A percentile compares a stretch with the other conserved stretches of the same genome.
phyloP scores from a whole-genome alignment of 2,329 filamentous ascomycete species.

The Amauroascus niger region DNA sequence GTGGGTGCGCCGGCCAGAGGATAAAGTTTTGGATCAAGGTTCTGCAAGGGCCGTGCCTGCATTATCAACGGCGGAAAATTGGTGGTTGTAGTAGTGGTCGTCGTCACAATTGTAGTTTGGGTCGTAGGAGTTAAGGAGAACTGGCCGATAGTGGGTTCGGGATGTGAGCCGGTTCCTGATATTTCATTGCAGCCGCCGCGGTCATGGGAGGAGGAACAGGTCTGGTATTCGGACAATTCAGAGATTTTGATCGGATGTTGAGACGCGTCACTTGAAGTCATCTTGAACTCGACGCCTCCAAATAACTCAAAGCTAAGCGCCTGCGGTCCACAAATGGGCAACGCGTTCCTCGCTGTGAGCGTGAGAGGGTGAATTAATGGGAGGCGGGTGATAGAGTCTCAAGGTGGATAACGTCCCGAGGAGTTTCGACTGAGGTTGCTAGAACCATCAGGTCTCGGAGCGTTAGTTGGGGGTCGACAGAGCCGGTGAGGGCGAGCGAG shows the following conservation, averaged over 20 bases:
- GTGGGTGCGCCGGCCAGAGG: constrained; percentile 76
- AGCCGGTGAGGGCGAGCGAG: neutral
- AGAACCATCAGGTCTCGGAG: neutral
- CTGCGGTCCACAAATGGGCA: too few species aligned
- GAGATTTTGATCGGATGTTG: neutral
- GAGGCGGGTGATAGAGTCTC: neutral
- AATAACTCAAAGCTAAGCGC: neutral
- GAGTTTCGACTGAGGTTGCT: neutral
- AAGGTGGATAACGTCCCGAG: neutral
- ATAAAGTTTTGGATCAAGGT: constrained; percentile 80
- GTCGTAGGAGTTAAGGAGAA: constrained; percentile 55
- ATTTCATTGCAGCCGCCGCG: constrained; percentile 14
- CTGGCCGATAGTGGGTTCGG: constrained; percentile 44
- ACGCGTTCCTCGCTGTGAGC: too few species aligned
- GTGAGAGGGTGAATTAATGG: too few species aligned
- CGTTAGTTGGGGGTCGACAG: neutral
- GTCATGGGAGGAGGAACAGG: constrained; percentile 20
- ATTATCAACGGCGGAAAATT: constrained; percentile 74
- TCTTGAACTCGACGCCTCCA: neutral
- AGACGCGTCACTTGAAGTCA: constrained; percentile 11
- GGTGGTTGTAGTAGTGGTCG: constrained; percentile 79
- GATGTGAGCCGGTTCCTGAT: constrained; percentile 17
- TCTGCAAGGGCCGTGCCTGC: constrained; percentile 57
- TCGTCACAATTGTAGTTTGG: constrained; percentile 64
- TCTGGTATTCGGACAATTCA: constrained; percentile 10